phyloP scores from a whole-genome alignment of 805 yeast genomes.

The Myxozyma geophila region DNA sequence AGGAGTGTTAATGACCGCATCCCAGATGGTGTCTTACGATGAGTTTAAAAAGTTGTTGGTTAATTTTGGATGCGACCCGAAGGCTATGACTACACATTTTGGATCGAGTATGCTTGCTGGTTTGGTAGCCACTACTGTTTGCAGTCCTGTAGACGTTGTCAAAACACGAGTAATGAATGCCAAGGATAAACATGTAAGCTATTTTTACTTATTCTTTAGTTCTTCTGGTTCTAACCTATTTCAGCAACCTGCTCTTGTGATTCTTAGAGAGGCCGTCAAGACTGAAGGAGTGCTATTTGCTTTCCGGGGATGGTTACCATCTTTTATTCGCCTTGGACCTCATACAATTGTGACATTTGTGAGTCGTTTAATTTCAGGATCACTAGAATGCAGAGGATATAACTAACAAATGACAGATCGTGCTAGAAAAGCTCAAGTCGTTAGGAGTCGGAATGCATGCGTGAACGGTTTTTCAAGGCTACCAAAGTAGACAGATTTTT shows the following conservation, averaged over 20 bases:
- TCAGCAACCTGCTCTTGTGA: constrained; percentile 54
- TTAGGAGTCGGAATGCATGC: constrained; percentile 39
- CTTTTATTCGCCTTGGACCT: constrained; percentile 85
- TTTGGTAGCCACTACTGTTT: constrained; percentile 84
- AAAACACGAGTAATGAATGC: constrained; percentile 86
- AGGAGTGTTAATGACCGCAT: constrained; percentile 87
- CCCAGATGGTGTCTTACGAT: constrained; percentile 88
- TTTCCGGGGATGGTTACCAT: constrained; percentile 91
- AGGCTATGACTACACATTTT: constrained; percentile 72
- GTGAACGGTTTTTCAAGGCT: neutral
- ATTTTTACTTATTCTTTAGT: neutral
- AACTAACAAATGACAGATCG: constrained; percentile 20
- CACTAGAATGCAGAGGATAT: neutral
- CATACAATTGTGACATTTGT: constrained; percentile 50
- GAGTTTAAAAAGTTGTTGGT: constrained; percentile 68
- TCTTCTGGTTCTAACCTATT: constrained; percentile 29
- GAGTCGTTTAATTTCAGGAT: neutral
- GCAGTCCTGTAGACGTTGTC: constrained; percentile 91
- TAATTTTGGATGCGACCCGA: constrained; percentile 56
- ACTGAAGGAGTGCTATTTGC: constrained; percentile 77
- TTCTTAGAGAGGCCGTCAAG: constrained; percentile 60
- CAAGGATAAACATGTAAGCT: constrained; percentile 32
- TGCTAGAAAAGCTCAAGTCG: constrained; percentile 47
- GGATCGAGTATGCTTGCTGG: constrained; percentile 81
- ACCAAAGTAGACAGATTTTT: no score